Evolutionary conservation across 2,329 filamentous ascomycete genomes (phyloP), one percentile per base, ranked within the genome.

Genomic region (Cladorrhinum sp.): DNA sequence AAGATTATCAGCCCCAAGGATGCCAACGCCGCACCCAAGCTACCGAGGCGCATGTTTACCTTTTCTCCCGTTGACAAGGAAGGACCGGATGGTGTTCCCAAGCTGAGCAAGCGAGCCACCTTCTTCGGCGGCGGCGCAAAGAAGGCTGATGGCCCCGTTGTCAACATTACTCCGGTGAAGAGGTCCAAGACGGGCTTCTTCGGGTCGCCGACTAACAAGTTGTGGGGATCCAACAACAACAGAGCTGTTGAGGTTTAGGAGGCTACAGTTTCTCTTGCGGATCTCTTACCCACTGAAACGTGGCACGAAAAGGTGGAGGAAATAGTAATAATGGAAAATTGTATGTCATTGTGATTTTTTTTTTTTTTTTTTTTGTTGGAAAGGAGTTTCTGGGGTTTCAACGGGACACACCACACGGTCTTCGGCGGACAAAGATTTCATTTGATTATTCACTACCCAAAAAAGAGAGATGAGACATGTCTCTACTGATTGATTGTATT

Each of bases 31-130:
- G 20, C 30, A 5, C 53, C 53, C 30, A 55, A 39, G 33, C 20
- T 23, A 16, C 30, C 30, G 6, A 55, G 24, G 33, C 36, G 53
- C 16, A 55, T 55, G 53, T 55, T 55, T 46, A 55, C 53, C 21
- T 55, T 55, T 26, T 55, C 53, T 16, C 42, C 42, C 42, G 10
- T 46, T 10, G 36, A 42, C n/a, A 46, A 46, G 42, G 18, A 46
- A 18, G 42, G 8, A 5, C 42, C 42, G n/a, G 42, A 46, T 20
- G 42, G 42, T 12, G 10, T 46, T 18, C 42, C 42, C n/a, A 46
- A 46, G 42, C 16, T 46, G 16, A 46, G 42, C 42, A 46, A 46
- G 42, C 42, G 42, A 20, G 7, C 42, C 18, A 46, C 42, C n/a
- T 46, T 46, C 18, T 46, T 46, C 18, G 42, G 42, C 16, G 36